Percentiles rank a stretch among this genome's conserved stretches.
Evolutionary conservation across 352 stramenopile species (phyloP).

Genomic region (Globisporangium orthogonon): DNA sequence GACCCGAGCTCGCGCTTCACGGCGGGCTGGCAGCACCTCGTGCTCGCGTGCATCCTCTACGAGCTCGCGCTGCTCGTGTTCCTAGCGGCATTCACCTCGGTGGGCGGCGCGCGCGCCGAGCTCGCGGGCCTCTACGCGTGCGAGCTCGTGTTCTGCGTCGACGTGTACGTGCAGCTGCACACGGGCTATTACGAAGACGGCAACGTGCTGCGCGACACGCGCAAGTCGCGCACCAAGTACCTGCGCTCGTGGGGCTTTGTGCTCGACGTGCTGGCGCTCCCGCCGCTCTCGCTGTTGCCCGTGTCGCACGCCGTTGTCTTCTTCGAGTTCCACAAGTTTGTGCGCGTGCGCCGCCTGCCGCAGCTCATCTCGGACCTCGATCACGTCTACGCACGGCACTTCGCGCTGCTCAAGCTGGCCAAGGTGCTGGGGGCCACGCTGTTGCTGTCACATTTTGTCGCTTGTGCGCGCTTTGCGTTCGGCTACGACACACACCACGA

Average conservation of each 20-base stretch:
- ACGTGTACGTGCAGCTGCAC: constrained; percentile 70
- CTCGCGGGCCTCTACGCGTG: constrained; percentile 43
- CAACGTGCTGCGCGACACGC: constrained; percentile 52
- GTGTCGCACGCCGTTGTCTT: constrained; percentile 13
- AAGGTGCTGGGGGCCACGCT: constrained; percentile 50
- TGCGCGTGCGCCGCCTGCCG: constrained; percentile 41
- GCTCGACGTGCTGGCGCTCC: constrained; percentile 39
- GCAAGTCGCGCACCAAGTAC: constrained; percentile 59
- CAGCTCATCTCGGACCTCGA: constrained; percentile 50
- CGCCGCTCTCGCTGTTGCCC: constrained; percentile 40
- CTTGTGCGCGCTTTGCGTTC: constrained; percentile 44
- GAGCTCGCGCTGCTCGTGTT: constrained; percentile 44
- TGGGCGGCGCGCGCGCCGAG: constrained; percentile 10
- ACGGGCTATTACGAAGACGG: constrained; percentile 70
- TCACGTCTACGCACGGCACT: constrained; percentile 59
- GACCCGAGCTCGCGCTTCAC: constrained; percentile 53
- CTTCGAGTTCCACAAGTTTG: constrained; percentile 52
- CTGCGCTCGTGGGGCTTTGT: constrained; percentile 42
- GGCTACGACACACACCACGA: constrained; percentile 30
- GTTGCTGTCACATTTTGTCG: constrained; percentile 44
- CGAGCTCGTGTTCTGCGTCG: constrained; percentile 48
- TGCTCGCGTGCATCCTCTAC: constrained; percentile 46
- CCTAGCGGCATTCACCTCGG: constrained; percentile 26
- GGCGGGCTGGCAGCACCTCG: constrained; percentile 40
- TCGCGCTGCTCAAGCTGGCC: constrained; percentile 44